These are phyloP conservation scores for Pyrenopolyporus hunteri DNA, from an alignment of 495 filamentous ascomycete species.

Conservation along the genomic window DNA sequence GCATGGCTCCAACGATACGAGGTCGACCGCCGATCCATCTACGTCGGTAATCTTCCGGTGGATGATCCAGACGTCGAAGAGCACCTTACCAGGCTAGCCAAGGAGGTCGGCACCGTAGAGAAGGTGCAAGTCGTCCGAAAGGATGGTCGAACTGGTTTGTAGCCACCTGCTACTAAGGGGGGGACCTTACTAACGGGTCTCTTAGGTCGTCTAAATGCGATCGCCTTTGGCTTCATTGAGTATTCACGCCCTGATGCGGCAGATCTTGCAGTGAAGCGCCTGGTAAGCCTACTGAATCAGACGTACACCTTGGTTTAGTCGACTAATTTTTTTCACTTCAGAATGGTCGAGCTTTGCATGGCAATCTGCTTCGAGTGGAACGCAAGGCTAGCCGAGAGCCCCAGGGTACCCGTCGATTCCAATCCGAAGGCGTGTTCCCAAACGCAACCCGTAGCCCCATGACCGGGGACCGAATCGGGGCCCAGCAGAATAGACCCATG, in stretches of 20 bases:
- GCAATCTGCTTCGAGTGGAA: conserved; percentile 22
- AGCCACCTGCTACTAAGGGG: not conserved
- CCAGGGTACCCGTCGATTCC: not conserved
- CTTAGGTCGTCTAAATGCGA: conserved; percentile 35
- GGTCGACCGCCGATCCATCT: conserved; percentile 57
- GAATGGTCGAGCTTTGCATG: conserved; percentile 8
- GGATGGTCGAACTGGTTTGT: conserved; percentile 46
- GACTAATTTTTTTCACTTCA: conserved; percentile 11
- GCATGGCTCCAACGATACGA: conserved; percentile 51
- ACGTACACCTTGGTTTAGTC: not conserved
- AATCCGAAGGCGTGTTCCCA: not conserved
- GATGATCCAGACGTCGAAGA: conserved; percentile 42
- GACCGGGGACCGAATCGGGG: not conserved
- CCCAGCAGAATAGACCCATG: not conserved
- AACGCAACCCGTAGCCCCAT: not conserved
- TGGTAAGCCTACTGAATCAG: conserved; percentile 31
- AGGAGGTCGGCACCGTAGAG: conserved; percentile 48
- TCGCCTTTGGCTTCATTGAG: conserved; percentile 62
- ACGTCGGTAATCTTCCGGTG: conserved; percentile 55
- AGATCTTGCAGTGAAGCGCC: conserved; percentile 44
- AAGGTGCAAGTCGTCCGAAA: conserved; percentile 51
- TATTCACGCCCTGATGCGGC: conserved; percentile 48
- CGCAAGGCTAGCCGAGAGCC: conserved; percentile 24
- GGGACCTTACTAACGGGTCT: not conserved
- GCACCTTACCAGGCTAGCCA: conserved; percentile 47